Evolutionary conservation across 2,329 filamentous ascomycete species (phyloP), one percentile per base, ranked within the genome.

Genomic region (Teratosphaeria epicoccoides): DNA sequence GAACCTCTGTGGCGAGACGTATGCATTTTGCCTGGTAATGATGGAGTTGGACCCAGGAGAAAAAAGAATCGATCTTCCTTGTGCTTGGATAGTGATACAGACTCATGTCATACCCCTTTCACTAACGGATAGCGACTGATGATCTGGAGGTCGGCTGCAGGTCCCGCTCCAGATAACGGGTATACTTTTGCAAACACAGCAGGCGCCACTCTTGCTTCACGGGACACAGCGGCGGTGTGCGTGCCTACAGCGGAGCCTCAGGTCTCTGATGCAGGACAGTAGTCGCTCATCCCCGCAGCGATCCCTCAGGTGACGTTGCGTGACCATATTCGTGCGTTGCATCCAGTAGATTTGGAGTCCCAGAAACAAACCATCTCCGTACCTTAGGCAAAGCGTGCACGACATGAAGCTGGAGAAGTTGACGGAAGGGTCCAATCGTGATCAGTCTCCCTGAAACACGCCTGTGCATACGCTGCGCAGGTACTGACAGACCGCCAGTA

Each of bases 401-500:
- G 49, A 20, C 52, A 51, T 49, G 55, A 26, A 43, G 26, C 37
- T 49, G 50, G n/a, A 17, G n/a, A 40, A 7, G n/a, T 40, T 20
- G 33, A n/a, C 20, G 4, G 49, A 49, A 57, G 53, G 57, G 53
- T 59, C 58, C 57, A 59, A 57, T 59, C 50, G 51, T 48, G 58
- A 59, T 60, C 60, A 55, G 54, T 60, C 7, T 40, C 49, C 47
- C 49, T 57, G 55, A 61, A 61, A 62, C 57, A 59, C 3, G 61
- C 58, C 61, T 59, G 62, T 63, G 62, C 61, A 47, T 52, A 46
- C 48, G 46, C 49, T 29, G 46, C 49, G 57, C 53, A 59, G 55
- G 55, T 50, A 57, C 57, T 56, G 50, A 55, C 58, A 59, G 57
- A 62, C 59, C 59, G 59, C 59, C 57, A 56, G 52, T 44, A 52